Conservation (phyloP, 352 stramenopile genomes). For the Globisporangium okanoganense region DNA sequence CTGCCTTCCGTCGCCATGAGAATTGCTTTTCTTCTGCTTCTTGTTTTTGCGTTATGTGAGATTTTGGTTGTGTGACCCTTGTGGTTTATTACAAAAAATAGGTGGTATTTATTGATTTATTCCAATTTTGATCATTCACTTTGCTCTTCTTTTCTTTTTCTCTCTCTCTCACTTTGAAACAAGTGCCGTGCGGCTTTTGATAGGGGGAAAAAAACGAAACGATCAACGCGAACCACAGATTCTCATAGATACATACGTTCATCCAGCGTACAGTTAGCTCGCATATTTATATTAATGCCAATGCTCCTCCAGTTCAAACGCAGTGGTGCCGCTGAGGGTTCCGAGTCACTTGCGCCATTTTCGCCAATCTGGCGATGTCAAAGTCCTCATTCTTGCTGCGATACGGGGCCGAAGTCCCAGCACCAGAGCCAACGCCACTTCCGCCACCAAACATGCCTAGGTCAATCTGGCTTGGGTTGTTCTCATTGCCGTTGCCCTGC, state of each 20-base stretch:
- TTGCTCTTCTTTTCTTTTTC: too few species aligned
- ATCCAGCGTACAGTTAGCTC: too few species aligned
- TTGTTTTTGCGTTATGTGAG: not conserved
- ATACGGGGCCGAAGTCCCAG: not conserved
- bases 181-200: too few species aligned
- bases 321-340: not conserved
- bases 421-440: too few species aligned
- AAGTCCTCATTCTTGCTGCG: not conserved
- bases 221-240: too few species aligned
- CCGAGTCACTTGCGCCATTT: slow-evolving; percentile 8
- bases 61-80: not conserved
- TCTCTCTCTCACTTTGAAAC: too few species aligned
- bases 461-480: not conserved
- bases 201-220: too few species aligned
- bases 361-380: slow-evolving; percentile 6
- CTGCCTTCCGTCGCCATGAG: slow-evolving; percentile 2
- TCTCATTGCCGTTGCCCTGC: slow-evolving; percentile 5
- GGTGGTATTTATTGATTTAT: not conserved
- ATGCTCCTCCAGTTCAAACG: not conserved
- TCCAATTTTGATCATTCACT: too few species aligned
- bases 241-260: too few species aligned
- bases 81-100: not conserved
- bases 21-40: not conserved
- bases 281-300: too few species aligned
- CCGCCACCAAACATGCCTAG: not conserved